Conservation (phyloP, 805 yeast genomes). For the Hanseniaspora pseudoguilliermondii region DNA sequence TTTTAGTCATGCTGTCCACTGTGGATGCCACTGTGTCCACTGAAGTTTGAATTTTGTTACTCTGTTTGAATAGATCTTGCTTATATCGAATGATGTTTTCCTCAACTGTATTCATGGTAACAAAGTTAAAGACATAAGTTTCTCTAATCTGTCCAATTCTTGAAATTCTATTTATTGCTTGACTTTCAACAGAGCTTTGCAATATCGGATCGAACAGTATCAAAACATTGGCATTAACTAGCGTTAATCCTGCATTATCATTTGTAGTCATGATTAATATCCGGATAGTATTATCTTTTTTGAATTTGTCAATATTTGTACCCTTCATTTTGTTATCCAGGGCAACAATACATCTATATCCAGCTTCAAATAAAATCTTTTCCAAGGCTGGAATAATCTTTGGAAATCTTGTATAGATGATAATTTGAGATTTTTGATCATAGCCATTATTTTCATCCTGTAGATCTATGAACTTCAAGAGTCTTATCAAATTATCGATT, state of each 20-base stretch:
- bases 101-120: constrained; percentile 73
- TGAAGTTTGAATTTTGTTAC: not conserved
- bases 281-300: constrained; percentile 48
- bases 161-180: constrained; percentile 84
- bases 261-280: constrained; percentile 77
- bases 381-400: constrained; percentile 39
- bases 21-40: not conserved
- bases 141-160: constrained; percentile 75
- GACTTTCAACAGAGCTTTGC: constrained; percentile 74
- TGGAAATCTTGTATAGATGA: constrained; percentile 82
- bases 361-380: constrained; percentile 42
- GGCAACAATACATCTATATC: constrained; percentile 21
- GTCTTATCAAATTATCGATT: constrained; percentile 68
- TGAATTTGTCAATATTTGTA: constrained; percentile 38
- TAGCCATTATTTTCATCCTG: constrained; percentile 30
- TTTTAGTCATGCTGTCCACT: not conserved
- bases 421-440: constrained; percentile 48
- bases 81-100: constrained; percentile 54
- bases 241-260: constrained; percentile 81
- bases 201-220: constrained; percentile 86
- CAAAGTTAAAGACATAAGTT: constrained; percentile 88
- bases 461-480: constrained; percentile 48
- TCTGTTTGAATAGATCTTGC: constrained; percentile 19
- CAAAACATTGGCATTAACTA: constrained; percentile 86
- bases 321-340: constrained; percentile 15